Percentiles rank a stretch among this genome's conserved stretches.
These are phyloP conservation scores for Solanum appendiculatum DNA, from an alignment of 257 asterid genomes.

Conservation along the genomic window DNA sequence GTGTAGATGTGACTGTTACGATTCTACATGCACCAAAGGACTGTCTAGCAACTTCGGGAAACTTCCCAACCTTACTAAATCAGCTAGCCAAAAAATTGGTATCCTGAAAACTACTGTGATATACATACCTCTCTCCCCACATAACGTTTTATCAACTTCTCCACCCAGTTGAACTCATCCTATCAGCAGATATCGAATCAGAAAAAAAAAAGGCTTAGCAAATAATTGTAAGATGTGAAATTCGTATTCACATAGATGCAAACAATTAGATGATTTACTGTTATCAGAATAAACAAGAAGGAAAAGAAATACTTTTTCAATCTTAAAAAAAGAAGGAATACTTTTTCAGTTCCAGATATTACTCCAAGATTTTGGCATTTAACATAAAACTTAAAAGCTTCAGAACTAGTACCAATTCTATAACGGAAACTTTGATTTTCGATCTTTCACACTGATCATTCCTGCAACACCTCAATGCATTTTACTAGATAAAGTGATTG, in stretches of 20 bases:
- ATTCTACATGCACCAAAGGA: not conserved
- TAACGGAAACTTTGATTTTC: not conserved
- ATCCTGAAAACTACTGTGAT: not conserved
- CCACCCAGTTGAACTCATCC: conserved; percentile 85
- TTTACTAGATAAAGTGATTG: not conserved
- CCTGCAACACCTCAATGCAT: not conserved
- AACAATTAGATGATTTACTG: not conserved
- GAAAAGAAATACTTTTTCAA: not conserved
- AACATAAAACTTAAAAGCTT: not conserved
- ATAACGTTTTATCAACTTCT: conserved; percentile 49
- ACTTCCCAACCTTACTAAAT: not conserved
- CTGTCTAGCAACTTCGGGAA: not conserved
- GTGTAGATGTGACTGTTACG: not conserved
- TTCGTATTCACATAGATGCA: not conserved
- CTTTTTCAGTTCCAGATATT: not conserved
- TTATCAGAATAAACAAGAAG: not conserved
- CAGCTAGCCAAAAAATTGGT: not conserved
- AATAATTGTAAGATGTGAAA: not conserved
- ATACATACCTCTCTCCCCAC: conserved; percentile 83
- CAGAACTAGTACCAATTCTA: not conserved
- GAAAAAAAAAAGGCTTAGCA: not conserved
- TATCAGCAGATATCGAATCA: conserved; percentile 1
- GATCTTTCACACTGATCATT: not conserved
- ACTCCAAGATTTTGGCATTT: not conserved
- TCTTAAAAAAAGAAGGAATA: not conserved